Evolutionary conservation across 805 yeast genomes (phyloP).

Genomic region (Starmerella kuoi): DNA sequence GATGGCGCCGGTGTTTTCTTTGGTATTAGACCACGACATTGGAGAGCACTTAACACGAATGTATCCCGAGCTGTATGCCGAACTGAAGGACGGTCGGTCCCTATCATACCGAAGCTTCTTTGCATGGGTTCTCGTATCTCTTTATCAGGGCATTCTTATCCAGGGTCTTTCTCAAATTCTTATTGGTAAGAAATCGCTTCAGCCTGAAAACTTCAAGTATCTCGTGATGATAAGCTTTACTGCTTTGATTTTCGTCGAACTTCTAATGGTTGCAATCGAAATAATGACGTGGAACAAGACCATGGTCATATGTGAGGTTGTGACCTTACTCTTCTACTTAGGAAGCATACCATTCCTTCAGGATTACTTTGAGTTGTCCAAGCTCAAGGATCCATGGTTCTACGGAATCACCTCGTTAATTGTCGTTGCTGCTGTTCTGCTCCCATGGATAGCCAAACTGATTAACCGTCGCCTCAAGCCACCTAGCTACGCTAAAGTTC

Average conservation of each 20-base stretch:
- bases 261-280: conserved; percentile 86
- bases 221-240: conserved; percentile 85
- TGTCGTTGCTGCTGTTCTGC: conserved; percentile 59
- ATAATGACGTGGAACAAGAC: conserved; percentile 79
- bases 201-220: conserved; percentile 40
- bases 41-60: conserved; percentile 76
- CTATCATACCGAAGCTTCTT: conserved; percentile 78
- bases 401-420: conserved; percentile 59
- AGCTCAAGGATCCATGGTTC: conserved; percentile 46
- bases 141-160: conserved; percentile 82
- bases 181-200: conserved; percentile 39
- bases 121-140: conserved; percentile 77
- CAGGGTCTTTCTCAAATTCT: conserved; percentile 73
- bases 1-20: conserved; percentile 93
- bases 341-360: conserved; percentile 70
- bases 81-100: conserved; percentile 76
- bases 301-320: conserved; percentile 61
- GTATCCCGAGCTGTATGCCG: conserved; percentile 91
- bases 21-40: conserved; percentile 84
- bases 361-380: conserved; percentile 73
- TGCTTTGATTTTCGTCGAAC: conserved; percentile 68
- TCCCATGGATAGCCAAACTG: conserved; percentile 78
- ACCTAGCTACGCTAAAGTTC: conserved; percentile 95
- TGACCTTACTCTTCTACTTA: conserved; percentile 55
- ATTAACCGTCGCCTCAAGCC: conserved; percentile 70